Evolutionary conservation across 345 rosid species (phyloP).

Genomic region (Eucalyptus marginata): DNA sequence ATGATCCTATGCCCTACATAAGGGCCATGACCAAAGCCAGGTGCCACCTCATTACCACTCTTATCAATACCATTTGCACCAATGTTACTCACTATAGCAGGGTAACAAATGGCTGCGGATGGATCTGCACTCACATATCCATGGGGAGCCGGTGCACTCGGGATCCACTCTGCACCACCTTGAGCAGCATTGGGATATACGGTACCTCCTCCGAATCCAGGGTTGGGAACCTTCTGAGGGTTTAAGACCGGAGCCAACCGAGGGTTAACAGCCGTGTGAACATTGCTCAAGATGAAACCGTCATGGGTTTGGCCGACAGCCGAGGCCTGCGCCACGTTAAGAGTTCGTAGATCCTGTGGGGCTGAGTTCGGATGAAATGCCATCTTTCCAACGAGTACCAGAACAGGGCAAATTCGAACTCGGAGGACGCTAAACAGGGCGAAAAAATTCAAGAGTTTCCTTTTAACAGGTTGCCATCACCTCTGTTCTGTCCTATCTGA

Average conservation of each 20-base stretch:
- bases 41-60: slow-evolving; percentile 15
- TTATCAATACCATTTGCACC: slow-evolving; percentile 34
- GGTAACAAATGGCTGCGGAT: slow-evolving; percentile 7
- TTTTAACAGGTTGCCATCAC: neutral
- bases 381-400: slow-evolving; percentile 7
- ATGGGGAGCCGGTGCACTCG: slow-evolving; percentile 9
- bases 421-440: neutral
- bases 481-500: neutral
- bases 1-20: slow-evolving; percentile 26
- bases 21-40: slow-evolving; percentile 13
- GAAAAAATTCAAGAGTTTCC: neutral
- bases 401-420: neutral
- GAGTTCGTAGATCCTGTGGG: slow-evolving; percentile 30
- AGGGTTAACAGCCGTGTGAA: slow-evolving; percentile 10
- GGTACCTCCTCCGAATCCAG: slow-evolving; percentile 20
- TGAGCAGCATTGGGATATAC: slow-evolving; percentile 24
- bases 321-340: slow-evolving; percentile 12
- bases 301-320: slow-evolving; percentile 12
- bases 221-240: slow-evolving; percentile 22
- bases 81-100: slow-evolving; percentile 9
- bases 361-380: slow-evolving; percentile 46
- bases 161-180: slow-evolving; percentile 17
- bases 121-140: slow-evolving; percentile 21
- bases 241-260: slow-evolving; percentile 24
- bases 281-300: slow-evolving; percentile 6